A percentile compares a stretch with the other conserved stretches of the same genome.
These are phyloP conservation scores for Tripidium arundinaceum DNA, from an alignment of 202 grass and related monocot genomes.

Conservation along the genomic window DNA sequence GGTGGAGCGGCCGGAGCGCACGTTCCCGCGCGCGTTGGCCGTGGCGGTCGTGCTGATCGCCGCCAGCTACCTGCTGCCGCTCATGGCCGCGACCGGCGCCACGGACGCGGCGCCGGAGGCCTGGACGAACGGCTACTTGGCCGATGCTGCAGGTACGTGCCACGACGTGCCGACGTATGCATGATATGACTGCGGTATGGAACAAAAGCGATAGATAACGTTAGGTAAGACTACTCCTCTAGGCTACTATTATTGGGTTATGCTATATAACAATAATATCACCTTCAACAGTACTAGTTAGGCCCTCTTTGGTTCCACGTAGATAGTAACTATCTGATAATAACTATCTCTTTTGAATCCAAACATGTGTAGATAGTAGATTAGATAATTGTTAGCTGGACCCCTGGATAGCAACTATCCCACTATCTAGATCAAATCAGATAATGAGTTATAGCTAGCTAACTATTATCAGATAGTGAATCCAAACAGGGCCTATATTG, in stretches of 20 bases:
- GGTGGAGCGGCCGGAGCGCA: conserved; percentile 48
- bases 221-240: not conserved
- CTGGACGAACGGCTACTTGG: conserved; percentile 57
- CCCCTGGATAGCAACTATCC: too few relatives aligned
- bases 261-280: not conserved
- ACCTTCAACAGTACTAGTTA: too few relatives aligned
- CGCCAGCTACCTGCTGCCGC: conserved; percentile 51
- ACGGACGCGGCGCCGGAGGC: conserved; percentile 32
- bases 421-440: too few relatives aligned
- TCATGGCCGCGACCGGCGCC: conserved; percentile 53
- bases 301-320: too few relatives aligned
- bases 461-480: too few relatives aligned
- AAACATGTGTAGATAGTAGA: too few relatives aligned
- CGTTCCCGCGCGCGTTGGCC: conserved; percentile 39
- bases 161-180: not conserved
- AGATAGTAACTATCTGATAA: too few relatives aligned
- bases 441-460: too few relatives aligned
- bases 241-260: not conserved
- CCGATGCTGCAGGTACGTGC: conserved; percentile 46
- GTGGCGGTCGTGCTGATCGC: conserved; percentile 49
- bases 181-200: not conserved
- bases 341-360: too few relatives aligned
- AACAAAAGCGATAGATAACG: not conserved
- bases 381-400: too few relatives aligned
- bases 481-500: too few relatives aligned